Evolutionary conservation across 2,329 filamentous ascomycete genomes (phyloP), one percentile per base, ranked within the genome.

Genomic region (Ophiosphaerella herpotricha): DNA sequence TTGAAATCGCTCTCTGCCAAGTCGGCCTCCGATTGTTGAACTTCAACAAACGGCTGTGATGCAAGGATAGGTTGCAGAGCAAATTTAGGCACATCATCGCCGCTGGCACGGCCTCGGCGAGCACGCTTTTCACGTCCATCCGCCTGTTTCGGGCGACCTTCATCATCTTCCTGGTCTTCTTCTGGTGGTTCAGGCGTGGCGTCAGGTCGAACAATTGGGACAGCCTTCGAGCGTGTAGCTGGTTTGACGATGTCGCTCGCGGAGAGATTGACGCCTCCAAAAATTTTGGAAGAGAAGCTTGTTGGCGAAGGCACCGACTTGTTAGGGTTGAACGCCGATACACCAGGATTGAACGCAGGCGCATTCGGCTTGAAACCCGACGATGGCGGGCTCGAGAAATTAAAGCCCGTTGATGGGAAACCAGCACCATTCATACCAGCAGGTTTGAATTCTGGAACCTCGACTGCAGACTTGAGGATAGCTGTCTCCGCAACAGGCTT

Each of bases 71-170:
- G 69, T 48, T 71, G 70, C 5, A 67, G 48, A 75, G 90, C 90
- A 70, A 95, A 96, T 43, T 85, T 79, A 18, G 89, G 87, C 21
- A 93, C 85, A 42, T 87, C 83, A 61, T 95, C 86, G 14, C 84
- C 87, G 63, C 89, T 86, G 44, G 81, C 83, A 14, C 80, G 82
- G 39, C 75, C 80, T 51, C 84, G 85, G 59, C 86, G 85, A 55
- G 85, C 85, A 68, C 91, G 85, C 79, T 96, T 97, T 65, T 86
- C 78, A 35, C 90, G 85, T 18, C 84, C 85, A 50, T 87, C 83
- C 48, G 78, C 79, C 55, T 89, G 84, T n/a, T 78, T 80, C 16
- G 82, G 73, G 23, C 85, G 83, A 13, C 86, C 85, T 54, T 86
- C 80, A 3, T 82, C 78, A 52, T 85, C 83, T 50, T 88, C 80